phyloP scores from a whole-genome alignment of 202 grass and related monocot genomes.

The Digitaria exilis region DNA sequence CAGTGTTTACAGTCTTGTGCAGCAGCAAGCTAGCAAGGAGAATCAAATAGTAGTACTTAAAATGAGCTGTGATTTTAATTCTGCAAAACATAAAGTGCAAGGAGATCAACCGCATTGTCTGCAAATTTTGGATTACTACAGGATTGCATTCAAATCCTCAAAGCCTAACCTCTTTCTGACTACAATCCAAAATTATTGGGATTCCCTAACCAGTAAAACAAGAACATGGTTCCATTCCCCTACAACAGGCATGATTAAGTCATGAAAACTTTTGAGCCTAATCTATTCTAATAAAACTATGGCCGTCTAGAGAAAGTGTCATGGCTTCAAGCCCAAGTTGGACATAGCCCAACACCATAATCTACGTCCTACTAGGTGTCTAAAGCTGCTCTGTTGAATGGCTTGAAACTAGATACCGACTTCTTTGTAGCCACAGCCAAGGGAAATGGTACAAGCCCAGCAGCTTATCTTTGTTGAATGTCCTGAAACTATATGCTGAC shows the following conservation, averaged over 20 bases:
- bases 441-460: not conserved
- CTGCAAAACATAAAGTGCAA: not conserved
- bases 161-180: not conserved
- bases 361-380: not conserved
- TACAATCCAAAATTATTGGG: not conserved
- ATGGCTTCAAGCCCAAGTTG: not conserved
- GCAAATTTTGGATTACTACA: not conserved
- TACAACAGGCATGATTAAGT: not conserved
- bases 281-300: conserved; percentile 17
- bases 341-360: not conserved
- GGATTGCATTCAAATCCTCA: not conserved
- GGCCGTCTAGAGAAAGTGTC: not conserved
- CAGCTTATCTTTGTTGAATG: conserved; percentile 8
- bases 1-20: not conserved
- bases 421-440: not conserved
- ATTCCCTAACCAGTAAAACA: not conserved
- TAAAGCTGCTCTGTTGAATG: not conserved
- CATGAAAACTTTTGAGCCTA: not conserved
- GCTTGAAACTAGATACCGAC: not conserved
- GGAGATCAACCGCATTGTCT: not conserved
- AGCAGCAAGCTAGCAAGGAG: not conserved
- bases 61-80: not conserved
- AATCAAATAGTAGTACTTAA: not conserved
- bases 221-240: not conserved
- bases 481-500: no score